Base-by-base conservation (phyloP, 306 rosid genomes). In the Vigna hirtella region DNA sequence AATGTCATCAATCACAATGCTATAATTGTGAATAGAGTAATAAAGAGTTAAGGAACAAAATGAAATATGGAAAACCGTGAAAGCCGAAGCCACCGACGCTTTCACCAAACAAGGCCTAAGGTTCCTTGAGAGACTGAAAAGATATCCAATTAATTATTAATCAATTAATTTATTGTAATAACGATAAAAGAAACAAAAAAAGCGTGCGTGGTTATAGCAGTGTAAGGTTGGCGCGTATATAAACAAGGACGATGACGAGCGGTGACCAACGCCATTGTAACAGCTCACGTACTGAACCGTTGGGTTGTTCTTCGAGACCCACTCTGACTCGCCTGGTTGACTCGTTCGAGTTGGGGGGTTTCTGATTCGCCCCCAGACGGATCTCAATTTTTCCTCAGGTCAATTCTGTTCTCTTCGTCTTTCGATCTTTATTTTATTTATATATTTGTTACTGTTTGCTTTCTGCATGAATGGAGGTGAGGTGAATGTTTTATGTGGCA, bases 271-370 rank as follows among this genome's bases (percentile, higher is more conserved):
- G 67, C 74, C 34, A 69, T 59, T 63, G 47, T 62, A 63, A 85
- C 83, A 70, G 55, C 80, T 75, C 83, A 70, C 66, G 59, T 55
- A 79, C 66, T 36, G 30, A 28, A 70, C 82, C 72, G 86, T 77
- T 80, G 76, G 77, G 82, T 59, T 57, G 77, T 57, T 51, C 36
- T 43, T 80, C 74, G 77, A 16, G 43, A 58, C 13, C 63, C 47
- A 9, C 40, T 64, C 79, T 64, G 48, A 82, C 79, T 82, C 82
- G 7, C 82, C 65, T 34, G 42, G 47, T 56, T 79, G 73, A 82
- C 87, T 81, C 87, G 38, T 38, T 58, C 83, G 38, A 77, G 28
- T 84, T 75, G 34, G 36, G n/a, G 73, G 68, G 48, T 72, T 75
- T 83, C 82, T 71, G 51, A 63, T 79, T 81, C 68, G 11, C 67